Evolutionary conservation across 177 flowering plant genomes (phyloP).

Genomic region (Telopea speciosissima): DNA sequence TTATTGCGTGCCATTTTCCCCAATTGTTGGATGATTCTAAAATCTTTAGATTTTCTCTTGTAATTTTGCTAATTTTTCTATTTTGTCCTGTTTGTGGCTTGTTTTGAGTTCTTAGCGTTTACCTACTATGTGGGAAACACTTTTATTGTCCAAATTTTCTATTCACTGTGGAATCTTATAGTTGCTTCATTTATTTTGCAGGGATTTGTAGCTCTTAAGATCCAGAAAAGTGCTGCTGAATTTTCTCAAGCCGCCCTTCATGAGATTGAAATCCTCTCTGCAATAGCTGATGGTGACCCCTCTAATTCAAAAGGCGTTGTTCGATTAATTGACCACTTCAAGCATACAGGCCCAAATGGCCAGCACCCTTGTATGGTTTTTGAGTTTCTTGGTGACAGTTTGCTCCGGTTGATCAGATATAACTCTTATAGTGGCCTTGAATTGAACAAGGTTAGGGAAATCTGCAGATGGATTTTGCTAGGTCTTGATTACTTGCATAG

Average conservation of each 20-base stretch:
- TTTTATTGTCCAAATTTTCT: background rate
- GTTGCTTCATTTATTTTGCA: slow-evolving; percentile 16
- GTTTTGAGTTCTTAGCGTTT: too few relatives aligned
- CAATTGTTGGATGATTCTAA: background rate
- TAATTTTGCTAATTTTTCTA: background rate
- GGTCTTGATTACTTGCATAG: slow-evolving; percentile 89
- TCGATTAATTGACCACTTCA: slow-evolving; percentile 72
- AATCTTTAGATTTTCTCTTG: background rate
- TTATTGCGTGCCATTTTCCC: background rate
- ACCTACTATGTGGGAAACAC: too few relatives aligned
- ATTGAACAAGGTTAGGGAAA: slow-evolving; percentile 74
- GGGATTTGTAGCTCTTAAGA: slow-evolving; percentile 87
- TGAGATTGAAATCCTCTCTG: slow-evolving; percentile 77
- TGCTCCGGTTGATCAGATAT: slow-evolving; percentile 61
- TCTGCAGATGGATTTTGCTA: slow-evolving; percentile 65
- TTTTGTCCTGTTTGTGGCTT: background rate
- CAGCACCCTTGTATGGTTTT: slow-evolving; percentile 90
- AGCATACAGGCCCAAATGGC: slow-evolving; percentile 91
- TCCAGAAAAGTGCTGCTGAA: slow-evolving; percentile 86
- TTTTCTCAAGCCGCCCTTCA: slow-evolving; percentile 86
- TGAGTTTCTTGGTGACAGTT: slow-evolving; percentile 87
- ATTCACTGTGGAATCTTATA: background rate
- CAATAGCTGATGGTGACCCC: slow-evolving; percentile 64
- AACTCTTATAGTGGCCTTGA: slow-evolving; percentile 66
- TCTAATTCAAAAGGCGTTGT: slow-evolving; percentile 54